Conservation (phyloP, 768 basidiomycete species). For the Leccinum arenicola region DNA sequence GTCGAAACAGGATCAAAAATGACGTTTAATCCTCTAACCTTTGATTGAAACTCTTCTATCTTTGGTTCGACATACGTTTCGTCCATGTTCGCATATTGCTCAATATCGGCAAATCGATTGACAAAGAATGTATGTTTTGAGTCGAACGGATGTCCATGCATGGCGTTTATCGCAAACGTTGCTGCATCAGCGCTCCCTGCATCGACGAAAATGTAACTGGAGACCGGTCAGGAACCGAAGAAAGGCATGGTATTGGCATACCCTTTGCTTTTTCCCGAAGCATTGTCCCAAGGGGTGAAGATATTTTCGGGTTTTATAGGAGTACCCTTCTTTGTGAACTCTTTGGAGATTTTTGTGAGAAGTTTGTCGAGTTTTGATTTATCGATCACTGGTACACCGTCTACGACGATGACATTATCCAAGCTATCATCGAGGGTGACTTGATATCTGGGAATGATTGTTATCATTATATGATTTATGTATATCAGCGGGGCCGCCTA, state of each 20-base stretch:
- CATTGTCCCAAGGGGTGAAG: slow-evolving; percentile 84
- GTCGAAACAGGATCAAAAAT: slow-evolving; percentile 5
- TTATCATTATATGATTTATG: slow-evolving; percentile 5
- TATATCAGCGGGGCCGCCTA: slow-evolving; percentile 32
- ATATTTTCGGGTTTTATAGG: slow-evolving; percentile 75
- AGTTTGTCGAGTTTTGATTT: slow-evolving; percentile 81
- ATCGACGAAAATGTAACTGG: slow-evolving; percentile 82
- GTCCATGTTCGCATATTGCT: slow-evolving; percentile 72
- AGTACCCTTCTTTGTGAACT: slow-evolving; percentile 80
- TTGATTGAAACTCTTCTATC: slow-evolving; percentile 67
- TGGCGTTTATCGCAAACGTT: slow-evolving; percentile 55
- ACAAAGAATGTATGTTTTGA: slow-evolving; percentile 80
- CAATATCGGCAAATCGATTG: slow-evolving; percentile 89
- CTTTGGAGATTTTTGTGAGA: slow-evolving; percentile 74
- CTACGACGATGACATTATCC: slow-evolving; percentile 90
- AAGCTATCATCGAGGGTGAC: slow-evolving; percentile 82
- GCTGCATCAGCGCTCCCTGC: slow-evolving; percentile 71
- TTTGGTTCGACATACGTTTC: slow-evolving; percentile 78
- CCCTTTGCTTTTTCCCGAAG: slow-evolving; percentile 89
- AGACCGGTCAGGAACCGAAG: slow-evolving; percentile 1
- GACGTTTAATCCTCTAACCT: slow-evolving; percentile 43
- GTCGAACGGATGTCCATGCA: slow-evolving; percentile 84
- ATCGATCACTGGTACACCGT: slow-evolving; percentile 90
- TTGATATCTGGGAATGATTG: slow-evolving; percentile 60
- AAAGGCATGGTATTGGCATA: slow-evolving; percentile 34